A percentile compares a stretch with the other conserved stretches of the same genome.
These are phyloP conservation scores for Mediolabrus comicus DNA, from an alignment of 108 stramenopile genomes.

Conservation along the genomic window DNA sequence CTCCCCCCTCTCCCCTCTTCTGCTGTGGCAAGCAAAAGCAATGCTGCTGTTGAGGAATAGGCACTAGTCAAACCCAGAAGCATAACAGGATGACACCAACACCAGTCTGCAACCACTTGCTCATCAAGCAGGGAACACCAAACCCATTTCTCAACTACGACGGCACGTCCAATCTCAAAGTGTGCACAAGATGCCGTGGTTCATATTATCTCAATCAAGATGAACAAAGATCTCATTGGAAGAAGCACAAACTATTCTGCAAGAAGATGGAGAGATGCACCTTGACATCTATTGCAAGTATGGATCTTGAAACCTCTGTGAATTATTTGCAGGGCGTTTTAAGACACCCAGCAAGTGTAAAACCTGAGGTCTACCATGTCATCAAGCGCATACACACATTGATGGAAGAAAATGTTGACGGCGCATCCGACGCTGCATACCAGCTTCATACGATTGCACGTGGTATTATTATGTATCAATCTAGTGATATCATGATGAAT, in stretches of 20 bases:
- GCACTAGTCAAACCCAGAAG: no score
- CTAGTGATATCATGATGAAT: background rate
- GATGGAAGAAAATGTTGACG: background rate
- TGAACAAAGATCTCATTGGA: conserved; percentile 11
- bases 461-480: background rate
- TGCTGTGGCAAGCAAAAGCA: no score
- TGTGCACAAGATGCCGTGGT: conserved; percentile 6
- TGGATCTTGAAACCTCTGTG: no score
- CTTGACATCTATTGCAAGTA: no score
- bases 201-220: background rate
- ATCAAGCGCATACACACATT: background rate
- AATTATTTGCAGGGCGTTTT: no score
- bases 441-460: background rate
- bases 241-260: no score
- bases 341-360: background rate
- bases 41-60: no score
- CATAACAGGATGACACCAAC: no score
- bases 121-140: conserved; percentile 12
- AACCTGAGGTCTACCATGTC: background rate
- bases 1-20: no score
- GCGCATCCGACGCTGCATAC: background rate
- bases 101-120: conserved; percentile 9
- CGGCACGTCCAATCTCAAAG: background rate
- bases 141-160: background rate
- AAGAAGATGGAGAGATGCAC: no score